A percentile compares a stretch with the other conserved stretches of the same genome.
phyloP scores from a whole-genome alignment of 768 basidiomycete genomes.

The Gyrodon lividus region DNA sequence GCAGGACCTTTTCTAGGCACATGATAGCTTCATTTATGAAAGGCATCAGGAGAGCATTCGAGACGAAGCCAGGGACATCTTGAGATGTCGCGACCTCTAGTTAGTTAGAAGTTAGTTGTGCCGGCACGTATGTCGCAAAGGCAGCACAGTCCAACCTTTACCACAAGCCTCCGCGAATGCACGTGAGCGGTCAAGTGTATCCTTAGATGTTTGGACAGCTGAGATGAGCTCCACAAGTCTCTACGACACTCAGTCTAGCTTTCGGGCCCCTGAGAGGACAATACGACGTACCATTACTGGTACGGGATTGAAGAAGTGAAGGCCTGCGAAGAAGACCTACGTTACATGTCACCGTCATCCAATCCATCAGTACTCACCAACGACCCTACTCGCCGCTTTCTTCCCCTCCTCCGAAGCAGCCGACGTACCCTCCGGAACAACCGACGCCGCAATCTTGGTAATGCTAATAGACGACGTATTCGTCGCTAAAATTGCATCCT shows the following conservation, averaged over 20 bases:
- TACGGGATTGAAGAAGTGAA: slow-evolving; percentile 97
- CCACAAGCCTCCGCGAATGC: slow-evolving; percentile 86
- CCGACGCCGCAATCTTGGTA: slow-evolving; percentile 87
- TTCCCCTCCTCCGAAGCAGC: slow-evolving; percentile 64
- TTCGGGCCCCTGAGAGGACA: neutral
- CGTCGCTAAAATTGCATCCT: slow-evolving; percentile 79
- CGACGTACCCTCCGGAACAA: slow-evolving; percentile 55
- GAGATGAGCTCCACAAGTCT: slow-evolving; percentile 96
- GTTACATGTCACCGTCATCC: neutral
- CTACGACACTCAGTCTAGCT: slow-evolving; percentile 34
- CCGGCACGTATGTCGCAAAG: neutral
- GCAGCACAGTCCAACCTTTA: slow-evolving; percentile 53
- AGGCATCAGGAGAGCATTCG: slow-evolving; percentile 93
- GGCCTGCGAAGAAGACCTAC: slow-evolving; percentile 41
- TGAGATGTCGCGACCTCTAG: slow-evolving; percentile 89
- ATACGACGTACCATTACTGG: slow-evolving; percentile 78
- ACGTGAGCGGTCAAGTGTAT: slow-evolving; percentile 73
- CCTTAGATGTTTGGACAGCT: slow-evolving; percentile 82
- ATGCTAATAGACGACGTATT: slow-evolving; percentile 96
- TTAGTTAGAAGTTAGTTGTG: neutral
- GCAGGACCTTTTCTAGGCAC: slow-evolving; percentile 78
- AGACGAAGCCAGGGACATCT: slow-evolving; percentile 95
- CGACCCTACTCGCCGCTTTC: slow-evolving; percentile 68
- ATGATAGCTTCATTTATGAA: slow-evolving; percentile 98
- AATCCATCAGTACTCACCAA: slow-evolving; percentile 50